Evolutionary conservation across 495 filamentous ascomycete genomes (phyloP).

Genomic region (Platismatia glauca): DNA sequence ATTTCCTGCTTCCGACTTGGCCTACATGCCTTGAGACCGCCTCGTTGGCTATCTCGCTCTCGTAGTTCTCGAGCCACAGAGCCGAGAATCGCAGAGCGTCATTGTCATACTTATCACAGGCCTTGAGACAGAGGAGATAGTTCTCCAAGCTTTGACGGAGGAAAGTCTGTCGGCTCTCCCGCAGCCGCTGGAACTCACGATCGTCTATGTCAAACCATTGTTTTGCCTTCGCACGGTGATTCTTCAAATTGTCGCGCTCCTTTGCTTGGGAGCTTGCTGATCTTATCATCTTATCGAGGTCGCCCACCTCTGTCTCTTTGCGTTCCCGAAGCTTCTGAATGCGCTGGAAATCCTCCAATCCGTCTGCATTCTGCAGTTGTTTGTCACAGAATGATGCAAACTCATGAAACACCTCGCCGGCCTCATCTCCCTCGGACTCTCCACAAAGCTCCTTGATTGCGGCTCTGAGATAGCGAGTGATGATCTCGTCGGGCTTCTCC

Average conservation of each 20-base stretch:
- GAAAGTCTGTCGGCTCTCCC: slow-evolving; percentile 66
- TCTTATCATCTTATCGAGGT: slow-evolving; percentile 52
- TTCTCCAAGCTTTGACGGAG: slow-evolving; percentile 84
- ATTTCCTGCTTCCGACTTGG: slow-evolving; percentile 79
- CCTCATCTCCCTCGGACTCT: slow-evolving; percentile 58
- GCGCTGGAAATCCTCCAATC: slow-evolving; percentile 74
- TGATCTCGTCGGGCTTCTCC: slow-evolving; percentile 84
- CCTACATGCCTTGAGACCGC: slow-evolving; percentile 61
- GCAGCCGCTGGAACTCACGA: slow-evolving; percentile 71
- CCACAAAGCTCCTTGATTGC: slow-evolving; percentile 73
- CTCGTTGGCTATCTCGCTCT: slow-evolving; percentile 60
- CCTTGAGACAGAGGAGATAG: slow-evolving; percentile 74
- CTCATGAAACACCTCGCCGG: slow-evolving; percentile 84
- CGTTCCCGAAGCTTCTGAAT: slow-evolving; percentile 69
- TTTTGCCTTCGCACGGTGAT: slow-evolving; percentile 54
- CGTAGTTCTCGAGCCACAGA: slow-evolving; percentile 80
- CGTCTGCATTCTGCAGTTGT: slow-evolving; percentile 76
- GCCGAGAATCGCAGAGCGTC: slow-evolving; percentile 91
- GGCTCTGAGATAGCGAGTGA: slow-evolving; percentile 69
- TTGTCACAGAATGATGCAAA: slow-evolving; percentile 93
- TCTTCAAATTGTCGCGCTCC: slow-evolving; percentile 40
- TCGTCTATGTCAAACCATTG: slow-evolving; percentile 86
- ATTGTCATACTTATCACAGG: slow-evolving; percentile 80
- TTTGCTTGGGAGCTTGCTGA: slow-evolving; percentile 37
- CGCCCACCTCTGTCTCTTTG: slow-evolving; percentile 67